These are phyloP conservation scores for Marsdenia floribunda DNA, from an alignment of 257 asterid species.

Conservation along the genomic window DNA sequence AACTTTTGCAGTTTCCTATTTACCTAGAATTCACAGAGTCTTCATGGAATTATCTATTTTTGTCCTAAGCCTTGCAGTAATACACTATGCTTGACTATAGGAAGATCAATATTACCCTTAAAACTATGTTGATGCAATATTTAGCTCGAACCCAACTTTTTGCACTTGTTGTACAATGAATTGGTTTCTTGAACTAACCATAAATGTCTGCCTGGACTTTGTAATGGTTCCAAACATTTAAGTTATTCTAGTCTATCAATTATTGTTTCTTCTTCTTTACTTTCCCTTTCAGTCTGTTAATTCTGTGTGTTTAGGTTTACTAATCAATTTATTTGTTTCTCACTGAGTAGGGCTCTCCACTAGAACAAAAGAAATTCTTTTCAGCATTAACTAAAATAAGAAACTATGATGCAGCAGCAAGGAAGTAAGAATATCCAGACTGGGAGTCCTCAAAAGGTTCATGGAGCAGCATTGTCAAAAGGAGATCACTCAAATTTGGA, in stretches of 20 bases:
- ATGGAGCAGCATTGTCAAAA: constrained; percentile 26
- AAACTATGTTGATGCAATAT: neutral
- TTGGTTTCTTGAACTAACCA: neutral
- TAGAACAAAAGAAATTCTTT: constrained; percentile 25
- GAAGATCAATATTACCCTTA: neutral
- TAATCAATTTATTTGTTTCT: neutral
- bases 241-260: neutral
- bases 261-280: neutral
- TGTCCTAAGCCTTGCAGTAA: neutral
- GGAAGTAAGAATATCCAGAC: constrained; percentile 32
- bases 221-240: neutral
- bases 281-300: neutral
- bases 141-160: neutral
- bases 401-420: constrained; percentile 36
- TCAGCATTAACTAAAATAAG: constrained; percentile 26
- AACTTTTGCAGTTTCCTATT: neutral
- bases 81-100: neutral
- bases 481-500: constrained; percentile 32
- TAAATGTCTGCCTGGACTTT: constrained; percentile 3
- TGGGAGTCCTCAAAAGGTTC: constrained; percentile 22
- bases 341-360: constrained; percentile 27
- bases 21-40: neutral
- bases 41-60: neutral
- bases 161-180: neutral
- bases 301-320: neutral